Percentiles rank a stretch among this genome's conserved stretches.
These are phyloP conservation scores for Fomitopsis schrenkii DNA, from an alignment of 1,284 basidiomycete species.

Conservation along the genomic window DNA sequence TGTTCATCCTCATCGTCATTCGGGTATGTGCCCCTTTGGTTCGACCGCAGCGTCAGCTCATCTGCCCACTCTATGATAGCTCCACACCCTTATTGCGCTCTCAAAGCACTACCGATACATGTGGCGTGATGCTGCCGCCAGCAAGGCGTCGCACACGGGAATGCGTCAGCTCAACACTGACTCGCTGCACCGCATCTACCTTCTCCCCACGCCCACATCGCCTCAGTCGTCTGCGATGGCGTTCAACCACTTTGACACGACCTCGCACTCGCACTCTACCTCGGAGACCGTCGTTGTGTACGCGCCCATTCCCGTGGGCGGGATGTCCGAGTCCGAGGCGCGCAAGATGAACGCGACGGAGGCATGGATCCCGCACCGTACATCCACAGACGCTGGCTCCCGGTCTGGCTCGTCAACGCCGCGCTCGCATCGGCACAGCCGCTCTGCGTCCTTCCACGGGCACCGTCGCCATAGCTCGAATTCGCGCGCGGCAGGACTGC, in stretches of 20 bases:
- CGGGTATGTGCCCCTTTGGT: constrained; percentile 41
- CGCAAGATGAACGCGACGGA: constrained; percentile 56
- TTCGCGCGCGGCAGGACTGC: constrained; percentile 21
- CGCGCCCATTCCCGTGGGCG: constrained; percentile 57
- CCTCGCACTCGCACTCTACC: constrained; percentile 10
- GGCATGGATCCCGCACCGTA: constrained; percentile 49
- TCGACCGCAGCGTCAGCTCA: not conserved
- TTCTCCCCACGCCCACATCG: constrained; percentile 40
- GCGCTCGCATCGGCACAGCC: constrained; percentile 17
- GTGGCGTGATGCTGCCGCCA: constrained; percentile 29
- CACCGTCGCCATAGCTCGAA: constrained; percentile 27
- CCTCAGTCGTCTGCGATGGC: constrained; percentile 8
- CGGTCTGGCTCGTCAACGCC: constrained; percentile 8
- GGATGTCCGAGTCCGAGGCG: constrained; percentile 47
- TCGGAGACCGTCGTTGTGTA: constrained; percentile 45
- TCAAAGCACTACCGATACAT: constrained; percentile 60
- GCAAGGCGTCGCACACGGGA: constrained; percentile 18
- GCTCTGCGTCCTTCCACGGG: constrained; percentile 15
- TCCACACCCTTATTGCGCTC: constrained; percentile 69
- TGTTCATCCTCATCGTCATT: constrained; percentile 59
- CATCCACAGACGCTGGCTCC: constrained; percentile 3
- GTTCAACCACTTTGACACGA: constrained; percentile 9
- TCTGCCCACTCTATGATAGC: constrained; percentile 31
- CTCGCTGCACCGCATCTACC: constrained; percentile 48
- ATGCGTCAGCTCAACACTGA: constrained; percentile 25